A percentile compares a stretch with the other conserved stretches of the same genome.
Evolutionary conservation across 2,329 filamentous ascomycete species (phyloP).

Genomic region (Xylaria sp.): DNA sequence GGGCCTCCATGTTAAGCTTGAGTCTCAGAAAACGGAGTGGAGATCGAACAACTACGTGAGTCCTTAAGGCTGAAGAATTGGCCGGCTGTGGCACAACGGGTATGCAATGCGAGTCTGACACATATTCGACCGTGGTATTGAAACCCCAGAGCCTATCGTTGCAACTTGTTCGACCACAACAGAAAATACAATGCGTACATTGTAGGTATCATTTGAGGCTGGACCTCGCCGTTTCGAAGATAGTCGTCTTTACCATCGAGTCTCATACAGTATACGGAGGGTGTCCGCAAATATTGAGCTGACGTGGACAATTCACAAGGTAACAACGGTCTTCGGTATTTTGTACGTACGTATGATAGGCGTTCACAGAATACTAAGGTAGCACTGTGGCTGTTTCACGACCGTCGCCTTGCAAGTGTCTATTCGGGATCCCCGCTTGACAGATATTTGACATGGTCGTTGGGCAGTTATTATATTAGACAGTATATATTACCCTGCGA

Average conservation of each 20-base stretch:
- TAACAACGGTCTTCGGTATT: not conserved
- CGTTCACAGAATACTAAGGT: not conserved
- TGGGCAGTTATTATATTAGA: not conserved
- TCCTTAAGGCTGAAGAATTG: not conserved
- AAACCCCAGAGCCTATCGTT: not conserved
- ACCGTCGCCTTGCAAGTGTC: not conserved
- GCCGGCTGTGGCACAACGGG: not conserved
- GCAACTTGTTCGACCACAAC: not conserved
- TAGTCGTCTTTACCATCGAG: not conserved
- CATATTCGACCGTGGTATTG: not conserved
- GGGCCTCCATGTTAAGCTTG: not conserved
- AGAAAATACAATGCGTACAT: not conserved
- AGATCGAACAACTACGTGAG: not conserved
- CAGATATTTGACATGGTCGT: not conserved
- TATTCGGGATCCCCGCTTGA: not conserved
- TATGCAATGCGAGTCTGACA: not conserved
- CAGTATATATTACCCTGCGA: not conserved
- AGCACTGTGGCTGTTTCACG: not conserved
- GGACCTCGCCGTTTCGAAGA: not conserved
- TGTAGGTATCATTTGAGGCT: not conserved
- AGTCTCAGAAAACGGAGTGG: not conserved
- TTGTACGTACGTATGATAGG: not conserved
- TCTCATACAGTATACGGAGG: not conserved
- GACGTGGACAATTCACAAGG: not conserved
- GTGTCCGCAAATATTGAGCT: not conserved